phyloP scores from a whole-genome alignment of 2,329 filamentous ascomycete genomes.

The Fusarium fracticaudum region DNA sequence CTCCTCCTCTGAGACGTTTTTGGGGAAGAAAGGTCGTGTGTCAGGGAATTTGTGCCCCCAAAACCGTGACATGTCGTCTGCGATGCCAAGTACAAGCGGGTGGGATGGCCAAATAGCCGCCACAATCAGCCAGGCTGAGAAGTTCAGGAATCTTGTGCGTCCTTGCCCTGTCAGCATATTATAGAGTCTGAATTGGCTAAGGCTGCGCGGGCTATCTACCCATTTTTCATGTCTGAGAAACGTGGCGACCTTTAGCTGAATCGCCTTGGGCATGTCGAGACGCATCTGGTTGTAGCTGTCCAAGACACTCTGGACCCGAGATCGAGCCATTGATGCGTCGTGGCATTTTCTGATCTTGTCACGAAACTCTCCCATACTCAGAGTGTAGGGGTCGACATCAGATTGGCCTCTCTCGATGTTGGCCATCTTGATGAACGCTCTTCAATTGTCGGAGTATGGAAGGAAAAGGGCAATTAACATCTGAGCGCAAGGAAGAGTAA shows the following conservation, averaged over 20 bases:
- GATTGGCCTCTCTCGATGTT: neutral
- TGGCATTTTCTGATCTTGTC: neutral
- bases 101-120: neutral
- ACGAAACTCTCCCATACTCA: neutral
- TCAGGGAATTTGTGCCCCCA: neutral
- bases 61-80: neutral
- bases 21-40: neutral
- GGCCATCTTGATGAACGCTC: neutral
- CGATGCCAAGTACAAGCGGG: neutral
- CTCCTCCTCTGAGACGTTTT: neutral
- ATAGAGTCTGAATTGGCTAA: neutral
- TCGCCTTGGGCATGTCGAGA: neutral
- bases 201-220: neutral
- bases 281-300: neutral
- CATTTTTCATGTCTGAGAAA: neutral
- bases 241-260: neutral
- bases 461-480: neutral
- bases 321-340: neutral
- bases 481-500: neutral
- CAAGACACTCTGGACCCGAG: neutral
- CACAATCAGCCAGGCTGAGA: neutral
- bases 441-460: too few species aligned
- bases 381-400: neutral
- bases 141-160: neutral
- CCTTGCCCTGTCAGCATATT: fast-evolving